Conservation (phyloP, 1,284 basidiomycete species). For the Pascua sp. region DNA sequence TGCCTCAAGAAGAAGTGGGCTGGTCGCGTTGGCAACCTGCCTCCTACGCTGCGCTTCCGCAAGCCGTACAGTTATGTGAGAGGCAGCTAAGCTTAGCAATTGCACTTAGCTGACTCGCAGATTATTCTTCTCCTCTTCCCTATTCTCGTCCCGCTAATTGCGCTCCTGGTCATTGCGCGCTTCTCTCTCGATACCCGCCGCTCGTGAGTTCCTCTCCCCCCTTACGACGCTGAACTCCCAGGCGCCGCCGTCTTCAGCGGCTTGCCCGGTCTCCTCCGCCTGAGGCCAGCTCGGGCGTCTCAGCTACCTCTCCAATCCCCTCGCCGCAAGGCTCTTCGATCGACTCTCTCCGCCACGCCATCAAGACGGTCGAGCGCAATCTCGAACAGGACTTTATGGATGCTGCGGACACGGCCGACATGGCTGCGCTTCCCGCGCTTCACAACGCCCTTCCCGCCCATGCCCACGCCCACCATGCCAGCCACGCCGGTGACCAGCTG, state of each 20-base stretch:
- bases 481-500: background rate
- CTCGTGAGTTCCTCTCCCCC: constrained; percentile 31
- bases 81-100: background rate
- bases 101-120: constrained; percentile 9
- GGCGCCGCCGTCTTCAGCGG: background rate
- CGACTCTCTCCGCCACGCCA: constrained; percentile 28
- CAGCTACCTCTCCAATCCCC: background rate
- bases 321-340: constrained; percentile 22
- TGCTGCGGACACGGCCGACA: constrained; percentile 12
- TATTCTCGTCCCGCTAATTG: constrained; percentile 48
- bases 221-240: background rate
- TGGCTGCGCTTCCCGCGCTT: no score
- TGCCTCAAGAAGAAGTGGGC: constrained; percentile 13
- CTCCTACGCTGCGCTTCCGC: constrained; percentile 60
- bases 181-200: constrained; percentile 32
- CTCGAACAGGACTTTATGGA: constrained; percentile 38
- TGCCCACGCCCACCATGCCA: constrained; percentile 2
- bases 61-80: constrained; percentile 73
- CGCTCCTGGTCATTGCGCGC: constrained; percentile 46
- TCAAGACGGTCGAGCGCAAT: constrained; percentile 33
- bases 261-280: background rate
- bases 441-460: background rate
- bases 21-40: constrained; percentile 51
- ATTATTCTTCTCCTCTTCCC: constrained; percentile 68
- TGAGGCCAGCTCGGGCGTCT: background rate